Evolutionary conservation across 768 basidiomycete genomes (phyloP), one percentile per base, ranked within the genome.

Genomic region (Kwoniella shandongensis): DNA sequence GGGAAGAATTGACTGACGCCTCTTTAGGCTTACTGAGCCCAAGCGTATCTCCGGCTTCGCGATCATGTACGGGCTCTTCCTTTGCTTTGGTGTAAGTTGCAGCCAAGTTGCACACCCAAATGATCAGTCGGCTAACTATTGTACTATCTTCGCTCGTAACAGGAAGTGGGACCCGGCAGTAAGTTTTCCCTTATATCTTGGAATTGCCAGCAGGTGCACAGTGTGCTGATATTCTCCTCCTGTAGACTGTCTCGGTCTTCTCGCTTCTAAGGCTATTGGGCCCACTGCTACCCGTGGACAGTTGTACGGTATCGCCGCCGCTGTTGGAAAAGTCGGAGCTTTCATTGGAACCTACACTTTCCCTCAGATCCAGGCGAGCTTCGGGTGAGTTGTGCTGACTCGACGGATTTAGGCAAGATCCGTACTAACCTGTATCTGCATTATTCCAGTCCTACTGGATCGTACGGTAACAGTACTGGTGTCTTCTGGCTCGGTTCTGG

Each of bases 31-130:
- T 13, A 51, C 40, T 6, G 25, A 54, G 38, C 41, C 54, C 10
- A 85, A 83, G n/a, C 59, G 64, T 42, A 68, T 77, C 38, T 70
- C 72, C 10, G 72, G 70, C 23, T 78, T 79, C 52, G 70, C 74
- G 4, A 84, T 93, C 30, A 79, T 96, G 7, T 94, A 96, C 66
- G 93, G 92, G 13, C 84, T 96, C 46, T 96, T 96, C 83, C 72
- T 93, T 67, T 85, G 84, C 68, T 86, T 91, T 53, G 93, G 92
- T 44, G 92, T 94, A 78, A 79, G 65, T 63, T 5, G 11, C 20
- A 40, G 25, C 41, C 15, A 15, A 1, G 11, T 3, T n/a, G n/a
- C n/a, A n/a, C n/a, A n/a, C n/a, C n/a, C n/a, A n/a, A n/a, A n/a
- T n/a, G n/a, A n/a, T n/a, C n/a, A n/a, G n/a, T n/a, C n/a, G n/a